Percentiles rank a stretch among this genome's conserved stretches.
Evolutionary conservation across 116 monocot species (phyloP).

Genomic region (Posidonia oceanica): DNA sequence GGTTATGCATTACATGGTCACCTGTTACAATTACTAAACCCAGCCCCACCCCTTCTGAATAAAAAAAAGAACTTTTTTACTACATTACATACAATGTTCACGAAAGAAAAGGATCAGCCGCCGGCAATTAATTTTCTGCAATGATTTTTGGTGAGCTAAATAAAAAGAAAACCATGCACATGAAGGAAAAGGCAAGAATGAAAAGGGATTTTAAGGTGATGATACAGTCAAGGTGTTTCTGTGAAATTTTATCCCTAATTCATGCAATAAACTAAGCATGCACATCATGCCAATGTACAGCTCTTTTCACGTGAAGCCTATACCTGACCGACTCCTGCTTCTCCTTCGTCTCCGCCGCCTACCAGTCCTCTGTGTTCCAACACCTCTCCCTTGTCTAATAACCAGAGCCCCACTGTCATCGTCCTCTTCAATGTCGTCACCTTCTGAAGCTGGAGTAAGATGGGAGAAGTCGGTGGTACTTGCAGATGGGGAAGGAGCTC

Average conservation of each 20-base stretch:
- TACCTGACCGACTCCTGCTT: background rate
- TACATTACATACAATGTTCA: background rate
- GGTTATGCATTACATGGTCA: too few relatives aligned
- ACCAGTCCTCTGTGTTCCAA: background rate
- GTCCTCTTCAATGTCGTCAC: slow-evolving; percentile 1
- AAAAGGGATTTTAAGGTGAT: too few relatives aligned
- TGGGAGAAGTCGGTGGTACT: background rate
- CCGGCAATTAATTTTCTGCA: background rate
- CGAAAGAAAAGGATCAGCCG: background rate
- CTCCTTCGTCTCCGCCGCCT: slow-evolving; percentile 5
- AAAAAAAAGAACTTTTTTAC: background rate
- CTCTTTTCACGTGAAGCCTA: background rate
- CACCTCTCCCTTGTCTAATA: slow-evolving; percentile 1
- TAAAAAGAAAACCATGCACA: background rate
- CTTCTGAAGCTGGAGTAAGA: background rate
- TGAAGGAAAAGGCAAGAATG: background rate
- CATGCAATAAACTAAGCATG: background rate
- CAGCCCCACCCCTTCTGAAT: background rate
- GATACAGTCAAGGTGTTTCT: background rate
- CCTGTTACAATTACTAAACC: too few relatives aligned
- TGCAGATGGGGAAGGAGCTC: background rate
- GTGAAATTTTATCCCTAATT: background rate
- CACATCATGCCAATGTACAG: background rate
- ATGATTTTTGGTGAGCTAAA: background rate
- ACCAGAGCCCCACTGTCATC: background rate